Base-by-base conservation (phyloP, 129 eudicot genomes). In the Artemisia tridentata region DNA sequence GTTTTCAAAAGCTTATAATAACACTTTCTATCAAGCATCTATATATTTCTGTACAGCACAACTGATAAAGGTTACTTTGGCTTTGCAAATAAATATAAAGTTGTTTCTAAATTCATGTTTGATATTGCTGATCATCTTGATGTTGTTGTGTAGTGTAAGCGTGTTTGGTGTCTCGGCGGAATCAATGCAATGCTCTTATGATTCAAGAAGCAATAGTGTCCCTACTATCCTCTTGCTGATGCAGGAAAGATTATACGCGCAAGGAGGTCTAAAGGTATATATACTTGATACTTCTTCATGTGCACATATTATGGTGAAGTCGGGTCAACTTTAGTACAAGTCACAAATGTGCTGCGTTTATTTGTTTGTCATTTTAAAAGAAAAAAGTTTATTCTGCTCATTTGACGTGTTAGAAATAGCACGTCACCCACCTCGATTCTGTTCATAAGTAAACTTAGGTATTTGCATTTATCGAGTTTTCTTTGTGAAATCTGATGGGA, bases 91-190 rank as follows among this genome's bases (percentile, higher is more conserved):
- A 23, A 23, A 23, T 23, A 23, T 23, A 23, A 20, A 23, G 3
- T 25, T 25, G 29, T 25, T 25, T 25, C 4, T 25, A 4, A 25
- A 25, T 3, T 25, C 29, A 25, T 25, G 29, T 25, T 25, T 25
- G 29, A 25, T 25, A 25, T 25, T 25, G 29, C 62, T 77, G 71
- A 69, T 46, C 11, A 68, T 20, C 41, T 21, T 78, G 4, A 45
- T 52, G 23, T 82, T 50, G 48, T 56, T 48, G 18, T 83, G 80
- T 80, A 91, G 98, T 80, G 88, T 85, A 38, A 92, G 95, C 50
- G 98, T 89, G 25, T 92, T 92, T 63, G 98, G 98, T 15, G 96
- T 92, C 34, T 92, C 98, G 7, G 95, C 98, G 7, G 95, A 92
- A 66, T 92, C 98, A 17, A 92, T 92, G 98, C 98, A 92, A 69